Conservation (phyloP, 1,284 basidiomycete species). For the Chalciporus sp. region DNA sequence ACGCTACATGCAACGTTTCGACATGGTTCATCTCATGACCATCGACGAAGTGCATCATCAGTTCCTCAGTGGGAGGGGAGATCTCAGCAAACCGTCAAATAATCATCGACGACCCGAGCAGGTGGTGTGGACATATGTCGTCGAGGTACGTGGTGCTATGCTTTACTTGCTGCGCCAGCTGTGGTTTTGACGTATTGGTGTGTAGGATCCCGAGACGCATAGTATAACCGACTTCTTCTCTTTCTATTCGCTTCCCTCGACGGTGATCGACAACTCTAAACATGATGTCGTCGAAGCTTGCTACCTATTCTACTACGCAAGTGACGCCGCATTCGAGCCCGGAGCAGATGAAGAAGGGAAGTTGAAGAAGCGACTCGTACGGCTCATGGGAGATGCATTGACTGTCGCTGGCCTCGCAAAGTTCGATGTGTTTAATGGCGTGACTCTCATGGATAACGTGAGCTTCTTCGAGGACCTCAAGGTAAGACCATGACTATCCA, state of each 20-base stretch:
- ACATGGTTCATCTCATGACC: constrained; percentile 78
- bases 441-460: constrained; percentile 94
- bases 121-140: constrained; percentile 96
- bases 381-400: constrained; percentile 78
- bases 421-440: constrained; percentile 96
- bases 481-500: constrained; percentile 45
- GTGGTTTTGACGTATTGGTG: neutral
- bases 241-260: constrained; percentile 95
- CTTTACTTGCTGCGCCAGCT: constrained; percentile 6
- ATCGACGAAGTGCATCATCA: constrained; percentile 87
- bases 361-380: constrained; percentile 73
- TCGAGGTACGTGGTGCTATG: constrained; percentile 66
- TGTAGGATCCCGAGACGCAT: constrained; percentile 78
- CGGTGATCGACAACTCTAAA: constrained; percentile 71
- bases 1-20: constrained; percentile 86
- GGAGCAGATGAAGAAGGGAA: constrained; percentile 58
- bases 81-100: constrained; percentile 52
- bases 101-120: constrained; percentile 68
- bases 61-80: constrained; percentile 84
- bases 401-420: constrained; percentile 79
- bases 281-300: constrained; percentile 79
- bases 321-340: constrained; percentile 62
- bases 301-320: constrained; percentile 93
- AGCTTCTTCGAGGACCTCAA: constrained; percentile 81
- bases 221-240: constrained; percentile 95